Evolutionary conservation across 768 basidiomycete species (phyloP), one percentile per base, ranked within the genome.

Genomic region (Boletellus emodensis): DNA sequence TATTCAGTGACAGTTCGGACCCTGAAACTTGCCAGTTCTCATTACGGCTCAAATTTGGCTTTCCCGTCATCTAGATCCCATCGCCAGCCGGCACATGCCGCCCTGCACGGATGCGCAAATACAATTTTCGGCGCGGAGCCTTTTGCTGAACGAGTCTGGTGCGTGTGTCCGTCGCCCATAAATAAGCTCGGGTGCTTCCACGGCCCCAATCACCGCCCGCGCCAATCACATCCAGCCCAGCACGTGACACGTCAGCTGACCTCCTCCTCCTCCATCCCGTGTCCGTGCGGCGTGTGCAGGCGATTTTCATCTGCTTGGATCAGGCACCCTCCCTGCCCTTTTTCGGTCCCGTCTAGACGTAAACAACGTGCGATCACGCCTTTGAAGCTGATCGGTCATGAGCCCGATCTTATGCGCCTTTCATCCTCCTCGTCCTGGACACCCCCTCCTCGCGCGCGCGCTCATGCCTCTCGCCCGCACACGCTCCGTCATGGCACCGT

Each of bases 321-420:
- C 63, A 69, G 66, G 68, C 55, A 69, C 67, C 32, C 42, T 48
- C 15, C 43, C 47, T 49, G 44, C 61, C 62, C 65, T n/a, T 45
- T 64, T 65, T 67, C 66, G 66, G 66, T 63, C 53, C 66, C 66
- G 66, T 59, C 52, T 45, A 61, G 59, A 56, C 60, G 55, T 56
- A 58, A 60, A 56, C 58, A 57, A 57, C 54, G 61, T 60, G 60
- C 61, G 61, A 65, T 65, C 60, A 62, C 56, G 54, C 41, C 54
- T 58, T n/a, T n/a, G n/a, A n/a, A n/a, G n/a, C n/a, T n/a, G n/a
- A n/a, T n/a, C 53, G 50, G 42, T 49, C 46, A 54, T 55, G 53
- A 26, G 22, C 50, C 57, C 54, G 50, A 55, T 60, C 26, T 4
- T 28, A 8, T 8, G 4, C 61, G 33, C 59, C 53, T 40, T 55